A percentile compares a stretch with the other conserved stretches of the same genome.
These are phyloP conservation scores for Linnemannia elongata DNA, from an alignment of 192 early-diverging fungal genomes.

Conservation along the genomic window DNA sequence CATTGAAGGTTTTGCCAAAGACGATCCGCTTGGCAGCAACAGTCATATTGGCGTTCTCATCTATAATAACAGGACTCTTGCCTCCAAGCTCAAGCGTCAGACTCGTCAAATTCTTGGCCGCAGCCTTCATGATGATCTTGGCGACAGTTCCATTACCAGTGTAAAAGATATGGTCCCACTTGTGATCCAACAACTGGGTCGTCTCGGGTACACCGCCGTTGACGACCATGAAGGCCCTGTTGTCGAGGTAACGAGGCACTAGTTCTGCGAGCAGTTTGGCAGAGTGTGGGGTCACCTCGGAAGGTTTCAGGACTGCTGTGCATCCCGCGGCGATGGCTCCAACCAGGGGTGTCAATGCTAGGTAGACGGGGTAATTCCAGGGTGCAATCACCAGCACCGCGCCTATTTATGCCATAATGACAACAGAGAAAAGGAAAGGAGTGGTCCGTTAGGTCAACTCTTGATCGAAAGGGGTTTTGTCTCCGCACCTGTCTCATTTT, in stretches of 20 bases:
- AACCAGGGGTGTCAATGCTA: constrained; percentile 78
- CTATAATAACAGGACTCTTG: constrained; percentile 77
- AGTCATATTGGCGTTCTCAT: constrained; percentile 68
- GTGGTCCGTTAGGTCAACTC: constrained; percentile 74
- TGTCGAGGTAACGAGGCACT: constrained; percentile 82
- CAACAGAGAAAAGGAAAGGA: constrained; percentile 67
- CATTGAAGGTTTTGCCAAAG: constrained; percentile 86
- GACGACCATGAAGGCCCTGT: constrained; percentile 70
- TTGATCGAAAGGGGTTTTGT: neutral
- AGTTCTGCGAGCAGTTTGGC: constrained; percentile 72
- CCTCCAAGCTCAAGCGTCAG: constrained; percentile 93
- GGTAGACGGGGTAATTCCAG: constrained; percentile 72
- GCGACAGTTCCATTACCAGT: constrained; percentile 86
- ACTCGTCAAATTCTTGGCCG: constrained; percentile 83
- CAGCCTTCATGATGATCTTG: constrained; percentile 82
- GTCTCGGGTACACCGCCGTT: constrained; percentile 84
- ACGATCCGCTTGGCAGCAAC: constrained; percentile 77
- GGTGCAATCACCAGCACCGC: constrained; percentile 51
- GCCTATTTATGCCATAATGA: constrained; percentile 56
- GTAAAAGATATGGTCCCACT: constrained; percentile 91
- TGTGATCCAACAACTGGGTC: constrained; percentile 71
- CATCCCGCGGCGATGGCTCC: constrained; percentile 93
- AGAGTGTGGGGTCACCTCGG: constrained; percentile 79
- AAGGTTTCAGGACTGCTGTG: constrained; percentile 82
- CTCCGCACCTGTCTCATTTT: too few relatives aligned